These are phyloP conservation scores for Solanum pennellii DNA, from an alignment of 257 asterid species.

Conservation along the genomic window DNA sequence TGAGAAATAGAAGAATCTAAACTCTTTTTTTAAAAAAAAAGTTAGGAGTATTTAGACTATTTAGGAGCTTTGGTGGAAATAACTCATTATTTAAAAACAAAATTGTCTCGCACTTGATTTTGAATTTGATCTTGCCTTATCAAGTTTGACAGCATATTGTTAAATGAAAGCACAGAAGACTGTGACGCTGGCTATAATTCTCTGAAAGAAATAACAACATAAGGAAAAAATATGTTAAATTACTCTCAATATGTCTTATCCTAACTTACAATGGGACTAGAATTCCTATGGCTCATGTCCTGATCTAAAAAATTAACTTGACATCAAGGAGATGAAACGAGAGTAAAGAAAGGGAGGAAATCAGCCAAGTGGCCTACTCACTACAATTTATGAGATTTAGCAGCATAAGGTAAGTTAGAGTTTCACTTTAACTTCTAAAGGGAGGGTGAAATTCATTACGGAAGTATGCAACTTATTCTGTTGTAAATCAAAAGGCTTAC, in stretches of 20 bases:
- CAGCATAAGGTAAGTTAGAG: not conserved
- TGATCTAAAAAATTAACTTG: not conserved
- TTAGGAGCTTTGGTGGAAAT: not conserved
- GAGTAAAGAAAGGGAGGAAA: not conserved
- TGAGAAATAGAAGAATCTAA: not conserved
- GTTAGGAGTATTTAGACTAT: not conserved
- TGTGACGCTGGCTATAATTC: not conserved
- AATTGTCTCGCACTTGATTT: not conserved
- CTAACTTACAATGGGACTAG: not conserved
- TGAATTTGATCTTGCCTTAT: not conserved
- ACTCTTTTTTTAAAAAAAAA: rapidly evolving
- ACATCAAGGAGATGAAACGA: not conserved
- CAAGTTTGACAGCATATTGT: not conserved
- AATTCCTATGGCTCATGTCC: not conserved
- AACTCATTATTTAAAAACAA: not conserved
- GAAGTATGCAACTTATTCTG: not conserved
- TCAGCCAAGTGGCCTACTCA: not conserved
- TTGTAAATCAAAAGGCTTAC: constrained; percentile 23
- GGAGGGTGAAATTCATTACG: not conserved
- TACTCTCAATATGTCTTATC: not conserved
- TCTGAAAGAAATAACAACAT: not conserved
- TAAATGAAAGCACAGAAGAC: not conserved
- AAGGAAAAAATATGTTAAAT: not conserved
- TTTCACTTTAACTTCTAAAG: not conserved
- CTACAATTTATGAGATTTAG: not conserved